A percentile compares a stretch with the other conserved stretches of the same genome.
phyloP scores from a whole-genome alignment of 2,329 filamentous ascomycete genomes.

The Graphilbum ipis-grandicollis region DNA sequence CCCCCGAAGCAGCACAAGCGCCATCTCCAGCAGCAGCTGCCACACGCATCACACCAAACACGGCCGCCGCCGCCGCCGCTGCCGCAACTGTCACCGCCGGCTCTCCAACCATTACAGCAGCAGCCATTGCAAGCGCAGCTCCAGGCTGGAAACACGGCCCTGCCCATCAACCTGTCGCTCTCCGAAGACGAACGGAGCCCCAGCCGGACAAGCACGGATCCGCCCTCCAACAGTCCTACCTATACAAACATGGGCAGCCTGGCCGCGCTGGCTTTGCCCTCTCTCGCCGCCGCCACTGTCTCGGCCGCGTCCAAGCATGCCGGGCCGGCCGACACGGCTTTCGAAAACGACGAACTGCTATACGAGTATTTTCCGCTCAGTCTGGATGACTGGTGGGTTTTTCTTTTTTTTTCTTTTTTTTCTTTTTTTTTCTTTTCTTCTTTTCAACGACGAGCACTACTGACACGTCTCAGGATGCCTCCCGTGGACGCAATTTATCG shows the following conservation, averaged over 20 bases:
- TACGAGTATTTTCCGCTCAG: constrained; percentile 93
- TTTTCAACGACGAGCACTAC: too few relatives aligned
- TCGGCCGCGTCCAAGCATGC: constrained; percentile 5
- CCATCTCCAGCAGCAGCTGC: constrained; percentile 3
- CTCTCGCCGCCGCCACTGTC: constrained; percentile 2
- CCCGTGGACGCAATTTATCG: constrained; percentile 81
- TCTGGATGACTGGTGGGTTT: constrained; percentile 61
- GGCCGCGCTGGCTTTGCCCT: background rate
- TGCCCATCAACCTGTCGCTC: constrained; percentile 33
- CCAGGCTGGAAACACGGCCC: constrained; percentile 11
- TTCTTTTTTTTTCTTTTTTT: too few relatives aligned
- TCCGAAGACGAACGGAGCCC: constrained; percentile 44
- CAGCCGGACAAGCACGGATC: constrained; percentile 30
- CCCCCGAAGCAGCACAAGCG: constrained; percentile 7
- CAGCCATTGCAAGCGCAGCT: constrained; percentile 6
- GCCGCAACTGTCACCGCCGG: constrained; percentile 1
- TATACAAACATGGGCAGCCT: constrained; percentile 16
- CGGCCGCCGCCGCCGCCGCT: constrained; percentile 9
- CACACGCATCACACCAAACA: background rate
- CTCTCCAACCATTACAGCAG: constrained; percentile 3
- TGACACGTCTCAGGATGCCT: too few relatives aligned
- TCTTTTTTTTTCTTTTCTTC: too few relatives aligned
- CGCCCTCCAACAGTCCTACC: constrained; percentile 23
- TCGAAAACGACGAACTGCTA: constrained; percentile 65
- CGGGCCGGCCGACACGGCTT: constrained; percentile 27